Evolutionary conservation across 2,329 filamentous ascomycete species (phyloP), one percentile per base, ranked within the genome.

Genomic region (Cryphonectria radicalis): DNA sequence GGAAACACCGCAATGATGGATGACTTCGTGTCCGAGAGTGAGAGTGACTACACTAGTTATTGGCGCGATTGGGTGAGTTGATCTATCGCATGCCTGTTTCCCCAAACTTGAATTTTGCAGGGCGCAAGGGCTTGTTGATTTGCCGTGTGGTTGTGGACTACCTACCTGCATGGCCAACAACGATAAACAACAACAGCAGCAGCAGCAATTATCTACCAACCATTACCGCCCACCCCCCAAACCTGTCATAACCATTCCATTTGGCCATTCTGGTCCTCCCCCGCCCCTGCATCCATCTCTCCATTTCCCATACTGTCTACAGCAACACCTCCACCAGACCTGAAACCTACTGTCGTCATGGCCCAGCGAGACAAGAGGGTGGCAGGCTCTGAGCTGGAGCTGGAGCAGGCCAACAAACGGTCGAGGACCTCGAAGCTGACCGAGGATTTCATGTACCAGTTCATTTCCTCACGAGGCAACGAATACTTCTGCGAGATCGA

Each of bases 401-500:
- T 28, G 25, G 22, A 25, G 4, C 62, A 3, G 28, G 40, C 62
- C 22, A n/a, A 7, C 37, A 64, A 64, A 25, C 40, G 37, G 37
- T 40, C 25, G 37, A 43, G 66, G 59, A 53, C 53, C 22, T 53
- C 66, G 63, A 32, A 55, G 55, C 69, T 73, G 42, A 73, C 72
- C 35, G 32, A 60, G n/a, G 59, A 42, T n/a, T 66, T 67, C 46
- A 14, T 43, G 35, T 35, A 62, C 63, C 69, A 99, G 96, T 99
- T 99, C 82, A 98, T 98, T 78, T 98, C 95, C 5, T 97, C 95
- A 7, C 90, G 96, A 70, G 96, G 96, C 75, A 98, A 99, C 83
- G 96, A 99, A 81, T 99, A 99, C 84, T 99, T 98, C 79, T 99
- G 96, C 88, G 96, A 99, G 81, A 98, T 99, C 78, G 96, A 99